Evolutionary conservation across 257 asterid genomes (phyloP), one percentile per base, ranked within the genome.

Genomic region (Nicotiana attenuata): DNA sequence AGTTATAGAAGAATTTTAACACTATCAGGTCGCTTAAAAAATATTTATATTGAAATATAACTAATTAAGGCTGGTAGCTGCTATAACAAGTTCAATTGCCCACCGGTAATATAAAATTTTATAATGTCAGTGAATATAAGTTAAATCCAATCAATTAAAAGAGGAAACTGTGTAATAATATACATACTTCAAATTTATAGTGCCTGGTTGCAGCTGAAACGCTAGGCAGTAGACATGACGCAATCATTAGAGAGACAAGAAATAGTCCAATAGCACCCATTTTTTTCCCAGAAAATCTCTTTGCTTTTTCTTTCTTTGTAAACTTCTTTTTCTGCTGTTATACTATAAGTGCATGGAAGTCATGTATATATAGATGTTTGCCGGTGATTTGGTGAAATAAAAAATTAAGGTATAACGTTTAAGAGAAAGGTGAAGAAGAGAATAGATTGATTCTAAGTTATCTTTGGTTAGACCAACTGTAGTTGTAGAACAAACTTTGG

Each of bases 171-270:
- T 24, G 67, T 24, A 61, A 63, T 63, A 24, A 63, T 63, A 24
- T 24, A 24, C 68, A 63, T 63, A 90, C 93, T 71, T 90, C 82
- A 53, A 90, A 82, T 83, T 88, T 85, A 50, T 88, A 90, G 35
- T 84, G 90, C 68, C 91, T 84, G 3, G 87, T 88, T 9, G 45
- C 29, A 26, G 78, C 78, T 4, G 35, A 63, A 63, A 63, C 68
- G 19, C 35, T 77, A 35, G 82, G 76, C 68, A 82, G 78, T 64
- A 83, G 77, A 73, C 71, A 80, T 76, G 82, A 13, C 4, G 88
- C 84, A 20, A 84, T 24, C 45, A 82, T 26, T 35, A 87, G 63
- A 5, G 64, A 63, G 9, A 24, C 57, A 45, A 83, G 10, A 63
- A 85, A 73, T 35, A 80, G 19, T 5, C 65, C 57, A 59, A 78